Percentiles rank a stretch among this genome's conserved stretches.
Conservation (phyloP, 2,329 filamentous ascomycete species). For the Nigrospora osmanthi region DNA sequence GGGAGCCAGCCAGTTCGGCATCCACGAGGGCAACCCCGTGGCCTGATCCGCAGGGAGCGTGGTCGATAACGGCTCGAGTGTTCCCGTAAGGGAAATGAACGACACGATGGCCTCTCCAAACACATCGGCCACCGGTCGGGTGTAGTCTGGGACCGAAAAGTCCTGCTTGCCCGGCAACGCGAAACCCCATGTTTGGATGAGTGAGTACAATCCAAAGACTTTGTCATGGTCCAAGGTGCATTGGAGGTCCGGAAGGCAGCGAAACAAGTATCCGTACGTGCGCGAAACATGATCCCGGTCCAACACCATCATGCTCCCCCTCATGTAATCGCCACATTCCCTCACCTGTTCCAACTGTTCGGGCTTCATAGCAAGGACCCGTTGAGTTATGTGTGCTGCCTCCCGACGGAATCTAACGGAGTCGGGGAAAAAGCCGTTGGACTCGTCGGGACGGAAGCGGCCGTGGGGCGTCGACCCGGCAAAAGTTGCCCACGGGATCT, state of each 20-base stretch:
- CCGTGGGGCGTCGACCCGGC: background rate
- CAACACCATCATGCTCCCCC: no score
- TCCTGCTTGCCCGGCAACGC: background rate
- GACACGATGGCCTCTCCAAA: background rate
- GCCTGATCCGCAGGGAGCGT: background rate
- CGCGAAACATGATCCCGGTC: no score
- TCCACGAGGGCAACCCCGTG: background rate
- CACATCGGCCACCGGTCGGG: background rate
- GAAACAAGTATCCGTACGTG: background rate
- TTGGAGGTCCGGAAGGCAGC: background rate
- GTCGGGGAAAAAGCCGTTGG: background rate
- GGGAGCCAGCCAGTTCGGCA: background rate
- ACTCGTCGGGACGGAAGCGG: background rate
- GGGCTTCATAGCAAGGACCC: no score
- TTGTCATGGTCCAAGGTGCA: background rate
- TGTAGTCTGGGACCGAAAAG: background rate
- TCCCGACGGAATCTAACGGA: background rate
- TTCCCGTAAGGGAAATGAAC: background rate
- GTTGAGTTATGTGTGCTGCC: background rate
- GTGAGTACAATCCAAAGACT: background rate
- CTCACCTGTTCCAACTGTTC: no score
- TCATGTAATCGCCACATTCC: no score
- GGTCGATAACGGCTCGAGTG: background rate
- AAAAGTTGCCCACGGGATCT: background rate
- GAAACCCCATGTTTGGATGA: background rate